phyloP scores from a whole-genome alignment of 2,329 filamentous ascomycete genomes.

The Trichoderma sp. region DNA sequence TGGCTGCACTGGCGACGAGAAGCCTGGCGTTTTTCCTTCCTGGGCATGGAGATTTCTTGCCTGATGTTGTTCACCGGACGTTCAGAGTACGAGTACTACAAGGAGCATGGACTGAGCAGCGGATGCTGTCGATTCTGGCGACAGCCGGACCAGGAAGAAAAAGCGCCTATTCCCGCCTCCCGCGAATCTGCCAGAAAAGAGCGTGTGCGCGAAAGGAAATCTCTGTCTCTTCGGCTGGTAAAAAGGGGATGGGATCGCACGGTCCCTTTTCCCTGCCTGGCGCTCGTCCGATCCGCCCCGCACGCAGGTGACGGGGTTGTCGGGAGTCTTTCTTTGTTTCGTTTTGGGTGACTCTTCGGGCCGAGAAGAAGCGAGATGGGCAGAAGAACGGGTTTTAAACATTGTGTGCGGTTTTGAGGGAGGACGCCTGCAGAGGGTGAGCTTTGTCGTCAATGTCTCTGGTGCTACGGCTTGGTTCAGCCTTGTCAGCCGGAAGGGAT shows the following conservation, averaged over 20 bases:
- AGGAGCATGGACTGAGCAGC: too few species aligned
- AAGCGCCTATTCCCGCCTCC: too few species aligned
- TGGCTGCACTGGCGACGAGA: too few species aligned
- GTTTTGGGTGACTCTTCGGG: neutral
- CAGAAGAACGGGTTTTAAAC: neutral
- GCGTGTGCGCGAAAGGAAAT: neutral
- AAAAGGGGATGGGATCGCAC: constrained; percentile 11
- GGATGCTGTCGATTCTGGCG: too few species aligned
- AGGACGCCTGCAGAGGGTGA: too few species aligned
- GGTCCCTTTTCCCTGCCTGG: neutral
- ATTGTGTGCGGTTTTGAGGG: neutral
- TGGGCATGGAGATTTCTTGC: too few species aligned
- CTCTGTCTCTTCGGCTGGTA: neutral
- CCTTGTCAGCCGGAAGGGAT: neutral
- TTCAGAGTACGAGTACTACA: too few species aligned
- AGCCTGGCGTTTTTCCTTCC: too few species aligned
- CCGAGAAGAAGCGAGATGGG: constrained; percentile 8
- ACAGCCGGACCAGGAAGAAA: too few species aligned
- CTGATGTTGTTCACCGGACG: too few species aligned
- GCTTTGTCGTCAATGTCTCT: neutral
- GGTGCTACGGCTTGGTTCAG: neutral
- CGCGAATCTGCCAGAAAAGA: too few species aligned
- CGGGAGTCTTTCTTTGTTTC: neutral
- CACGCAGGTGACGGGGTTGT: neutral
- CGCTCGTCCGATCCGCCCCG: constrained; percentile 16